Percentiles rank a stretch among this genome's conserved stretches.
Conservation (phyloP, 2,329 filamentous ascomycete genomes). For the Colletotrichum sp. region DNA sequence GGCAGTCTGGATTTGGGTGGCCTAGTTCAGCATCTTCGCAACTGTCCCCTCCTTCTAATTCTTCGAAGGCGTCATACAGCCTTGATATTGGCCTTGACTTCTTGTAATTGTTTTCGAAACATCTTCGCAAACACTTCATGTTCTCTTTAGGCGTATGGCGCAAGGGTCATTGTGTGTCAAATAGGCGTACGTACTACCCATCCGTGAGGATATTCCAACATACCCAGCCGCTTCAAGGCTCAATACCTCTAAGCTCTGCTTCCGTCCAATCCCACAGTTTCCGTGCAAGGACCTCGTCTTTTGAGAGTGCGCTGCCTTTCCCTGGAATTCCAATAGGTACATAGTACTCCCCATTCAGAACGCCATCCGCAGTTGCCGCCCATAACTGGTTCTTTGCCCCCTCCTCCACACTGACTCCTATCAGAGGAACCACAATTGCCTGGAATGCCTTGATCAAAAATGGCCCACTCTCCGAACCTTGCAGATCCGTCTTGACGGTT, state of each 20-base stretch:
- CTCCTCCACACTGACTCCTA: slow-evolving; percentile 20
- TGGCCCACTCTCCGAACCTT: not conserved
- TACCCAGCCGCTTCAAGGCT: not conserved
- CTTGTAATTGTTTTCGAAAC: not conserved
- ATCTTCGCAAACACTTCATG: not conserved
- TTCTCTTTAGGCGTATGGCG: not conserved
- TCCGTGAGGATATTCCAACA: not conserved
- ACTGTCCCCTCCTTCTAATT: not conserved
- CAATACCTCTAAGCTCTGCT: slow-evolving; percentile 25
- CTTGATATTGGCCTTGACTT: not conserved
- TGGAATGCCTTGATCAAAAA: not conserved
- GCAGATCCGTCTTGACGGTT: slow-evolving; percentile 30
- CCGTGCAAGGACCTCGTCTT: slow-evolving; percentile 29
- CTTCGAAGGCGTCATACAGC: not conserved
- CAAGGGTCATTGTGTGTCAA: not conserved
- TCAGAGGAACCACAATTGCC: not conserved
- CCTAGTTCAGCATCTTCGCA: not conserved
- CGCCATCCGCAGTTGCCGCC: slow-evolving; percentile 29
- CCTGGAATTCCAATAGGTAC: slow-evolving; percentile 32
- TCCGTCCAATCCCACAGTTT: slow-evolving; percentile 40
- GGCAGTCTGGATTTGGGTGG: not conserved
- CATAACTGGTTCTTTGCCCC: slow-evolving; percentile 34
- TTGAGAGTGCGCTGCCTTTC: slow-evolving; percentile 21
- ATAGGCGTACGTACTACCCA: fast-evolving
- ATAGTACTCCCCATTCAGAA: slow-evolving; percentile 34